Conservation (phyloP, 2,329 filamentous ascomycete genomes). For the Trematosphaeria pertusa region DNA sequence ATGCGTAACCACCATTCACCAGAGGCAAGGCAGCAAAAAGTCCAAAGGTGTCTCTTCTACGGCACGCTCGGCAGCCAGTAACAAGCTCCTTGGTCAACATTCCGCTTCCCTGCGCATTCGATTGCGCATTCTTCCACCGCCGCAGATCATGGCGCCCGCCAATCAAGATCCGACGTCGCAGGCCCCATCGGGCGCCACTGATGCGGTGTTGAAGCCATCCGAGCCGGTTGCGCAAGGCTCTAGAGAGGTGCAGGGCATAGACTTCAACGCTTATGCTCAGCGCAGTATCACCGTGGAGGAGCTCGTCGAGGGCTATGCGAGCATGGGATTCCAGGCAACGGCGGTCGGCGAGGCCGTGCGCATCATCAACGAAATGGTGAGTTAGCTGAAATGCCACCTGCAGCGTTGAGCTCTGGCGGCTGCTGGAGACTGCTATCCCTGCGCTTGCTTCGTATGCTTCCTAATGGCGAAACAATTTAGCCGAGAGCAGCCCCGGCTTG, state of each 20-base stretch:
- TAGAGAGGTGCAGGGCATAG: constrained; percentile 86
- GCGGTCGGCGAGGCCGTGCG: constrained; percentile 85
- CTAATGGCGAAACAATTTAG: constrained; percentile 34
- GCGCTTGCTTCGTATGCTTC: constrained; percentile 27
- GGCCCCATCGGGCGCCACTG: constrained; percentile 61
- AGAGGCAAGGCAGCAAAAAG: too few species aligned
- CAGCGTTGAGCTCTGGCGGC: too few species aligned
- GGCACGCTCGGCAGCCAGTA: too few species aligned
- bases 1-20: too few species aligned
- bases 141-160: constrained; percentile 28
- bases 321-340: constrained; percentile 85
- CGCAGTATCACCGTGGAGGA: constrained; percentile 84
- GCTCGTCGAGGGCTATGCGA: constrained; percentile 78
- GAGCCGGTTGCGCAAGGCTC: constrained; percentile 79
- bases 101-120: too few species aligned
- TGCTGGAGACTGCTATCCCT: constrained; percentile 30
- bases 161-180: constrained; percentile 22
- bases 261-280: constrained; percentile 83
- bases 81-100: too few species aligned
- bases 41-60: too few species aligned
- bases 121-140: too few species aligned
- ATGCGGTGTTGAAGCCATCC: constrained; percentile 85
- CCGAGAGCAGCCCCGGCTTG: constrained; percentile 36
- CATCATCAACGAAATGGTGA: constrained; percentile 95
- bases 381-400: too few species aligned